Evolutionary conservation across 805 yeast genomes (phyloP).

Genomic region (Zygosaccharomyces bailii): DNA sequence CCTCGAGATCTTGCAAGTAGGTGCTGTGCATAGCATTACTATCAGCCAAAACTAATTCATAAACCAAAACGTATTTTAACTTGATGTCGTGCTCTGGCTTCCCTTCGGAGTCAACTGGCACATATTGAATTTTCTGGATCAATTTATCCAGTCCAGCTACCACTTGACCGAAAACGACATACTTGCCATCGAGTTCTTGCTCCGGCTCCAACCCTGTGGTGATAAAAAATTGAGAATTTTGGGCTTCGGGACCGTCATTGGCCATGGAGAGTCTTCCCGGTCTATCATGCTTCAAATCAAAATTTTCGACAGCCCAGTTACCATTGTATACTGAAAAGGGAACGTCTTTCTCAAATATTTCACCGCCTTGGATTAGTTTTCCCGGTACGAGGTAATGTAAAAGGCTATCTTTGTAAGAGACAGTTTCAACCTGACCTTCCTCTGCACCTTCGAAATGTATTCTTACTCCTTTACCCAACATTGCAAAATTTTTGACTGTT

Average conservation of each 20-base stretch:
- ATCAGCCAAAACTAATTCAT: constrained; percentile 25
- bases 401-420: constrained; percentile 53
- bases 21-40: constrained; percentile 21
- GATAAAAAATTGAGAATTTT: constrained; percentile 69
- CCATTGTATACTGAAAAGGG: constrained; percentile 78
- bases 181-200: constrained; percentile 52
- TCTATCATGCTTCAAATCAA: constrained; percentile 61
- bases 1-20: constrained; percentile 23
- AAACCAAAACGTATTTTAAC: constrained; percentile 38
- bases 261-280: constrained; percentile 72
- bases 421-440: constrained; percentile 20
- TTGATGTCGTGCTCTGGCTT: constrained; percentile 44
- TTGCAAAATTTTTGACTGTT: constrained; percentile 58
- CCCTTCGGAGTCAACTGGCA: constrained; percentile 39
- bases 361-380: constrained; percentile 89
- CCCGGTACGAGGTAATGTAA: constrained; percentile 73
- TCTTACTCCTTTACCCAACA: constrained; percentile 43
- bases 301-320: constrained; percentile 74
- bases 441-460: constrained; percentile 29
- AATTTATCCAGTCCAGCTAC: constrained; percentile 58
- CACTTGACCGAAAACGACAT: constrained; percentile 80
- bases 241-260: constrained; percentile 63
- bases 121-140: constrained; percentile 56
- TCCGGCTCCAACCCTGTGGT: constrained; percentile 49
- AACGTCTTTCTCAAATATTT: constrained; percentile 72